phyloP scores from a whole-genome alignment of 2,329 filamentous ascomycete species.

The Colletotrichum chlorophyti region DNA sequence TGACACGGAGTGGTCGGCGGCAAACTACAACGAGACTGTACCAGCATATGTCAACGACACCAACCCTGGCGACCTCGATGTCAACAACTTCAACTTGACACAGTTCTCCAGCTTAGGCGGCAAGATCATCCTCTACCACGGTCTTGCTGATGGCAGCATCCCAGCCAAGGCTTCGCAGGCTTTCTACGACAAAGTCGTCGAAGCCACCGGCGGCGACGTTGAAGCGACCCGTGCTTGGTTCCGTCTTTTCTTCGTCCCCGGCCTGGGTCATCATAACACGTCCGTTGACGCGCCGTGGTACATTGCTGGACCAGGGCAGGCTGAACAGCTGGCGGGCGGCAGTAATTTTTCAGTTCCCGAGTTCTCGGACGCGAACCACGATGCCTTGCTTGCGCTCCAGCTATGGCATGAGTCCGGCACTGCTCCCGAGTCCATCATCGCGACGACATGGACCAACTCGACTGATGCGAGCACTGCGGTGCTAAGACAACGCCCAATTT shows the following conservation, averaged over 20 bases:
- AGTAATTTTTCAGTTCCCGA: constrained; percentile 41
- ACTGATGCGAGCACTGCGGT: constrained; percentile 42
- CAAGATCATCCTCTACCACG: constrained; percentile 53
- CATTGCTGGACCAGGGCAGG: constrained; percentile 40
- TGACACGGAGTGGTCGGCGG: constrained; percentile 39
- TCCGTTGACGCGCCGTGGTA: constrained; percentile 48
- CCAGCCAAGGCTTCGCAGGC: constrained; percentile 41
- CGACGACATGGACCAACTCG: constrained; percentile 40
- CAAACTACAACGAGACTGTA: constrained; percentile 40
- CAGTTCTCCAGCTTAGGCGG: constrained; percentile 44
- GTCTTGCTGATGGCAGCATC: constrained; percentile 46
- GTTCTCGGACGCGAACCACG: constrained; percentile 42
- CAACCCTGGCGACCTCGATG: constrained; percentile 45
- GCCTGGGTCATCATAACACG: constrained; percentile 51
- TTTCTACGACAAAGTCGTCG: constrained; percentile 44
- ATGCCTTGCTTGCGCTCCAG: constrained; percentile 45
- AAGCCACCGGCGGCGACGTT: constrained; percentile 44
- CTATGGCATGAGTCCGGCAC: constrained; percentile 44
- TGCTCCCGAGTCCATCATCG: constrained; percentile 40
- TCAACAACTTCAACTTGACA: constrained; percentile 45
- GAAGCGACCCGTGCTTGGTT: constrained; percentile 54
- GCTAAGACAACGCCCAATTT: constrained; percentile 52
- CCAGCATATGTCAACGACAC: constrained; percentile 34
- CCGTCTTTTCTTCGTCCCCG: constrained; percentile 54
- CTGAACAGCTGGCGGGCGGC: constrained; percentile 29